phyloP scores from a whole-genome alignment of 208 protist species.

The Leishmania mexicana region DNA sequence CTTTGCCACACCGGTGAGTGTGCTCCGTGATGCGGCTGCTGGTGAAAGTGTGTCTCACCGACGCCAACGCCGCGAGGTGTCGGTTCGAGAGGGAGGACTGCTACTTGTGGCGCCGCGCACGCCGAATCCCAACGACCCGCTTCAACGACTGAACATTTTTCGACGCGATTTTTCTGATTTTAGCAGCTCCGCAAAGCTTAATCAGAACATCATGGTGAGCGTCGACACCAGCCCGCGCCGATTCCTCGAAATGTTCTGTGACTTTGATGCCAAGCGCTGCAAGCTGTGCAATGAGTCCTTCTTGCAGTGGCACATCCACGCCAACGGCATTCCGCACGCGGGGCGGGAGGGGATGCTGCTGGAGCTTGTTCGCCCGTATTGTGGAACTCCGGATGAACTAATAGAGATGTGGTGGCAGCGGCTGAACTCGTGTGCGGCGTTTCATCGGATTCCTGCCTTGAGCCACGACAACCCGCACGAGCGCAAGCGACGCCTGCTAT shows the following conservation, averaged over 20 bases:
- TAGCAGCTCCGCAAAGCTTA: neutral
- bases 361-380: slow-evolving; percentile 82
- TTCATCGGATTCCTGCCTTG: slow-evolving; percentile 66
- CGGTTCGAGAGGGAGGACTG: slow-evolving; percentile 3
- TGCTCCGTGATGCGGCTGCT: neutral
- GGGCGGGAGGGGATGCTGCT: slow-evolving; percentile 77
- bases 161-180: slow-evolving; percentile 65
- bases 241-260: slow-evolving; percentile 80
- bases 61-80: neutral
- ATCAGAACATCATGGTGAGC: slow-evolving; percentile 37
- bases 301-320: slow-evolving; percentile 76
- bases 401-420: slow-evolving; percentile 71
- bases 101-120: slow-evolving; percentile 10
- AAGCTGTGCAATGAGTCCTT: slow-evolving; percentile 89
- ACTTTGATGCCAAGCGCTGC: slow-evolving; percentile 80
- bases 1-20: slow-evolving; percentile 25
- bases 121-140: slow-evolving; percentile 32
- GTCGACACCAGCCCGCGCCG: slow-evolving; percentile 68
- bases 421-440: slow-evolving; percentile 48
- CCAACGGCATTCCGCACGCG: slow-evolving; percentile 61
- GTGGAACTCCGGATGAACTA: slow-evolving; percentile 83
- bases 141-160: slow-evolving; percentile 51
- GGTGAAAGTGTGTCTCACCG: neutral
- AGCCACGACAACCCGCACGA: slow-evolving; percentile 73
- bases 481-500: slow-evolving; percentile 76